Conservation (phyloP, 768 basidiomycete species). For the Leccinum subgranulosum region DNA sequence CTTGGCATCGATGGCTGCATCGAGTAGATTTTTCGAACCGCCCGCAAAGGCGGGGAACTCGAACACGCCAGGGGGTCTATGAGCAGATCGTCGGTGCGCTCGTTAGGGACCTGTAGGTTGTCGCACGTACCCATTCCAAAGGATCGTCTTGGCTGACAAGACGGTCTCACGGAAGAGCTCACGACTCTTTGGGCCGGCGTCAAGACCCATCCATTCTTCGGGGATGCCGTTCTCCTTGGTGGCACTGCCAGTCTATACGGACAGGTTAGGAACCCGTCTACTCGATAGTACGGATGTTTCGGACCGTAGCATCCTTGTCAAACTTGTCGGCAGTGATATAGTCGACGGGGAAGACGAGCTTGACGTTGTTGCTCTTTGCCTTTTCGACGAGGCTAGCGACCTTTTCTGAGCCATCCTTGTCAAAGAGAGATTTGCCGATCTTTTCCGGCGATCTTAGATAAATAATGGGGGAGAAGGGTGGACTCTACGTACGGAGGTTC, state of each 20-base stretch:
- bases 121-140: slow-evolving; percentile 83
- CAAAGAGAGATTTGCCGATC: slow-evolving; percentile 96
- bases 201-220: slow-evolving; percentile 92
- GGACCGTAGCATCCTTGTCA: slow-evolving; percentile 82
- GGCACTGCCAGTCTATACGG: slow-evolving; percentile 60
- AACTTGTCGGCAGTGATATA: slow-evolving; percentile 95
- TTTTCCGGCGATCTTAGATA: slow-evolving; percentile 14
- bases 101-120: background rate
- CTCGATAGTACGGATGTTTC: slow-evolving; percentile 12
- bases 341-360: slow-evolving; percentile 94
- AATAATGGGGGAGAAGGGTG: background rate
- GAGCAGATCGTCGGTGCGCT: slow-evolving; percentile 1
- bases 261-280: slow-evolving; percentile 3
- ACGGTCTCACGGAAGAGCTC: slow-evolving; percentile 80
- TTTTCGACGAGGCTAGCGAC: slow-evolving; percentile 83
- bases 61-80: slow-evolving; percentile 94
- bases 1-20: slow-evolving; percentile 85
- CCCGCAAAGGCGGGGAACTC: slow-evolving; percentile 90
- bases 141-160: slow-evolving; percentile 86
- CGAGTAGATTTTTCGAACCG: slow-evolving; percentile 81
- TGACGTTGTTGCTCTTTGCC: slow-evolving; percentile 87
- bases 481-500: slow-evolving; percentile 53
- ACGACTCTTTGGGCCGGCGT: slow-evolving; percentile 82
- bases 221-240: slow-evolving; percentile 88
- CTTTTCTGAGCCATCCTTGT: slow-evolving; percentile 83